Evolutionary conservation across 2,329 filamentous ascomycete genomes (phyloP).

Genomic region (Sporothrix schenckii): DNA sequence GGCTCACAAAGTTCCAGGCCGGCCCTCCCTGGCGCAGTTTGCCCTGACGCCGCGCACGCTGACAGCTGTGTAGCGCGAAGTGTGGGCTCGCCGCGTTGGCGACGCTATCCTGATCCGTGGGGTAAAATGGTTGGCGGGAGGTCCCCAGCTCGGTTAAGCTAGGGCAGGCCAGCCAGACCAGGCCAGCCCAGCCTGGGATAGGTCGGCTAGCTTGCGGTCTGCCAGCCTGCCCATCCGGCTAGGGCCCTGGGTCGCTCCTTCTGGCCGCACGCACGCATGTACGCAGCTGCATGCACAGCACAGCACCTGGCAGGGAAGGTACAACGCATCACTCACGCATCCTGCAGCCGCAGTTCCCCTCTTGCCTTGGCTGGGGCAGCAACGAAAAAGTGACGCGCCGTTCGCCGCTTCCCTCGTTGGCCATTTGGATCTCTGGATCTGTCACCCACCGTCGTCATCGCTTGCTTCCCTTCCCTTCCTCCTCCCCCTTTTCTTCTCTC

Average conservation of each 20-base stretch:
- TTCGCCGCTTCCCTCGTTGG: slow-evolving; percentile 20
- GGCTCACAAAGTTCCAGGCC: slow-evolving; percentile 10
- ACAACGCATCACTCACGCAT: slow-evolving; percentile 28
- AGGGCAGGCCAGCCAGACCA: slow-evolving; percentile 4
- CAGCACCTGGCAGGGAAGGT: slow-evolving; percentile 20
- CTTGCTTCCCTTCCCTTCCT: neutral
- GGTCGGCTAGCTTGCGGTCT: slow-evolving; percentile 15
- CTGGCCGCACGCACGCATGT: slow-evolving; percentile 16
- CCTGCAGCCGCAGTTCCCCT: slow-evolving; percentile 32
- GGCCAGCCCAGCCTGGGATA: neutral
- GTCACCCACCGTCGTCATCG: slow-evolving; percentile 1
- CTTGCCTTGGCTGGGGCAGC: slow-evolving; percentile 17
- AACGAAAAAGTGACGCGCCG: slow-evolving; percentile 2
- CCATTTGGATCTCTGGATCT: slow-evolving; percentile 22
- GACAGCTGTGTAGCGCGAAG: slow-evolving; percentile 2
- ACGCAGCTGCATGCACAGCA: slow-evolving; percentile 22
- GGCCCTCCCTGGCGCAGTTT: neutral
- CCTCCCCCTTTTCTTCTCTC: neutral
- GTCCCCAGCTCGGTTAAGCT: slow-evolving; percentile 8
- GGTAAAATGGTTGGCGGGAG: slow-evolving; percentile 19
- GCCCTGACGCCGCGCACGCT: slow-evolving; percentile 14
- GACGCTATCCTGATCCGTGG: slow-evolving; percentile 13
- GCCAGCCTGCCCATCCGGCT: slow-evolving; percentile 16
- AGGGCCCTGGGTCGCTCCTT: slow-evolving; percentile 19
- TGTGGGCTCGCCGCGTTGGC: slow-evolving; percentile 11